Conservation (phyloP, 1,139 yeast genomes). For the Nematodospora anomalae region DNA sequence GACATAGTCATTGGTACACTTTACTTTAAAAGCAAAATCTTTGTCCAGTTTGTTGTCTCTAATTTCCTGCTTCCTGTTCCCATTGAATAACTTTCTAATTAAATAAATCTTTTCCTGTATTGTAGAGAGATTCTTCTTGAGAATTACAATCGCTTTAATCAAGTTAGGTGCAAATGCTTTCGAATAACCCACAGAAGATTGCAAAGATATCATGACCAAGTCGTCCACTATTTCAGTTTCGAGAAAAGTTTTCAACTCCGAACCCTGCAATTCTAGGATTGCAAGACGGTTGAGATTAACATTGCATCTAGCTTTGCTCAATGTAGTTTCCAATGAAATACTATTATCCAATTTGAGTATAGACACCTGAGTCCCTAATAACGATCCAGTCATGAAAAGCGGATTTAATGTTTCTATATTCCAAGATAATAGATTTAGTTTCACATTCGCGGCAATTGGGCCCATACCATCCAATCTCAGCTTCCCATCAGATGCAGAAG, state of each 20-base stretch:
- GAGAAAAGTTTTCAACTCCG: slow-evolving; percentile 27
- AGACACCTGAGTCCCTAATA: slow-evolving; percentile 6
- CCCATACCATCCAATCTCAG: slow-evolving; percentile 4
- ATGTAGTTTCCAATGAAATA: slow-evolving; percentile 1
- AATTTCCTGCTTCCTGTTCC: neutral
- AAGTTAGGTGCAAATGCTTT: slow-evolving; percentile 34
- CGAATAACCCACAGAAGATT: slow-evolving; percentile 33
- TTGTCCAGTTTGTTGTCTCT: neutral
- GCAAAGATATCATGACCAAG: slow-evolving; percentile 19
- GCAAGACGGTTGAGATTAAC: slow-evolving; percentile 8
- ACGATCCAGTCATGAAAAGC: slow-evolving; percentile 9
- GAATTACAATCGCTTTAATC: slow-evolving; percentile 20
- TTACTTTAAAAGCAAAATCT: slow-evolving; percentile 26
- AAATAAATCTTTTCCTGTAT: slow-evolving; percentile 20
- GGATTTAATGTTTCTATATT: slow-evolving; percentile 22
- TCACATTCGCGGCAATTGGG: slow-evolving; percentile 19
- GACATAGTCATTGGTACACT: slow-evolving; percentile 34
- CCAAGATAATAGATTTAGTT: slow-evolving; percentile 24
- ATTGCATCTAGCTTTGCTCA: slow-evolving; percentile 9
- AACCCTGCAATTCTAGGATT: slow-evolving; percentile 31
- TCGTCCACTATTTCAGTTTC: slow-evolving; percentile 19
- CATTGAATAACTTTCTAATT: slow-evolving; percentile 12
- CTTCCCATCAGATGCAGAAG: neutral
- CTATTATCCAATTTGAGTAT: slow-evolving; percentile 5
- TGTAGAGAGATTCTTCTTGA: slow-evolving; percentile 16